Conservation (phyloP, 2,329 filamentous ascomycete genomes). For the Cytospora paraplurivora region DNA sequence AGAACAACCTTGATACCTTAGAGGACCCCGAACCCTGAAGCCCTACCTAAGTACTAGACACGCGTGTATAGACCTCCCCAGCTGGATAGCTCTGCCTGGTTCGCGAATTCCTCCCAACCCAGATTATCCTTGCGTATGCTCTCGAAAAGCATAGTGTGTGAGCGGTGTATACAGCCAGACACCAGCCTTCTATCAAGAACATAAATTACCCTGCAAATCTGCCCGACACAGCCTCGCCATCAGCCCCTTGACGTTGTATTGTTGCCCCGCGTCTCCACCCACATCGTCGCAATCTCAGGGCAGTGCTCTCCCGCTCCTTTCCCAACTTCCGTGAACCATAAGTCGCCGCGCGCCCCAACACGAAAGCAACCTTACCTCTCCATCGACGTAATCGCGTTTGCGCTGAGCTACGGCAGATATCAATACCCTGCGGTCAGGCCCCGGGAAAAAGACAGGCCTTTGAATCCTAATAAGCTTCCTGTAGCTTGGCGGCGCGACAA, state of each 20-base stretch:
- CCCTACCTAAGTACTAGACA: background rate
- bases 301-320: conserved; percentile 6
- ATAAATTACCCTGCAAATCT: background rate
- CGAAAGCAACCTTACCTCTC: background rate
- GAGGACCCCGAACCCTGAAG: background rate
- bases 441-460: conserved; percentile 4
- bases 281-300: conserved; percentile 20
- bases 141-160: background rate
- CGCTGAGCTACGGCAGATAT: background rate
- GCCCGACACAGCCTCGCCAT: conserved; percentile 23
- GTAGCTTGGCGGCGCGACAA: conserved; percentile 14
- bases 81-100: background rate
- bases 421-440: background rate
- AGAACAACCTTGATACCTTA: background rate
- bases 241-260: conserved; percentile 7
- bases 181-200: background rate
- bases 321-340: conserved; percentile 8
- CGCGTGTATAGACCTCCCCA: background rate
- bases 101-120: background rate
- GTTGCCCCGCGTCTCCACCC: conserved; percentile 18
- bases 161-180: background rate
- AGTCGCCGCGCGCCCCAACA: conserved; percentile 9
- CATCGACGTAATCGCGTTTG: background rate
- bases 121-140: background rate
- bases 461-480: conserved; percentile 12